Evolutionary conservation across 2,329 filamentous ascomycete genomes (phyloP).

Genomic region (Lachnellula subtilissima): DNA sequence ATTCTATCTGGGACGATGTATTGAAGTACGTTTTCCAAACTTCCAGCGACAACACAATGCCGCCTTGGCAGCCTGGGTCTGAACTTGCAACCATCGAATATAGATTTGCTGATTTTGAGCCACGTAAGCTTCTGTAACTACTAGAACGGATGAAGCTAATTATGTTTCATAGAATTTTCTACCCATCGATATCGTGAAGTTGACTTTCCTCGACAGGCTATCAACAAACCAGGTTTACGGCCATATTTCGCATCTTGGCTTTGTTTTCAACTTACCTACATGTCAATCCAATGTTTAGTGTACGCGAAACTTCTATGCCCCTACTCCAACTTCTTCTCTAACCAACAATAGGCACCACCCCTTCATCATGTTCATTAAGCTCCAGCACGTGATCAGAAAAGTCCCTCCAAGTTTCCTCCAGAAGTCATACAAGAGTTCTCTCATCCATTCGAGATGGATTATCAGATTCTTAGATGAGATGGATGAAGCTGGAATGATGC

Average conservation of each 20-base stretch:
- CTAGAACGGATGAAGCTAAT: not conserved
- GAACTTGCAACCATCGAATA: conserved; percentile 18
- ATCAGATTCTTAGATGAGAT: conserved; percentile 18
- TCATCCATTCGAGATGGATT: conserved; percentile 19
- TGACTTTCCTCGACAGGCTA: conserved; percentile 15
- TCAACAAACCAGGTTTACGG: conserved; percentile 12
- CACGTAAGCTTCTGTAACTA: conserved; percentile 5
- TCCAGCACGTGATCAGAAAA: conserved; percentile 18
- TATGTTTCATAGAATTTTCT: conserved; percentile 10
- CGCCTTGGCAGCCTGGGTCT: conserved; percentile 16
- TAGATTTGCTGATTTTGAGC: conserved; percentile 17
- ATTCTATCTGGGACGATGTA: conserved; percentile 16
- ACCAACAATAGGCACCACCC: conserved; percentile 15
- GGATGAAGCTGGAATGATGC: conserved; percentile 20
- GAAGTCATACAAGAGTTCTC: conserved; percentile 19
- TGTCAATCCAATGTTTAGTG: conserved; percentile 21
- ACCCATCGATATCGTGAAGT: conserved; percentile 17
- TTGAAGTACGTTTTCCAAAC: conserved; percentile 14
- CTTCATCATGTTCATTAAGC: conserved; percentile 22
- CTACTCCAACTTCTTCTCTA: not conserved
- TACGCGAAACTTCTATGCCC: not conserved
- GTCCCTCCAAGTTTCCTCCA: conserved; percentile 19
- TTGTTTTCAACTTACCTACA: conserved; percentile 18
- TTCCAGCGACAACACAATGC: conserved; percentile 11
- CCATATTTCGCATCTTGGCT: conserved; percentile 18